Evolutionary conservation across 139 green algal species (phyloP).

Genomic region (Chlorella sp.): DNA sequence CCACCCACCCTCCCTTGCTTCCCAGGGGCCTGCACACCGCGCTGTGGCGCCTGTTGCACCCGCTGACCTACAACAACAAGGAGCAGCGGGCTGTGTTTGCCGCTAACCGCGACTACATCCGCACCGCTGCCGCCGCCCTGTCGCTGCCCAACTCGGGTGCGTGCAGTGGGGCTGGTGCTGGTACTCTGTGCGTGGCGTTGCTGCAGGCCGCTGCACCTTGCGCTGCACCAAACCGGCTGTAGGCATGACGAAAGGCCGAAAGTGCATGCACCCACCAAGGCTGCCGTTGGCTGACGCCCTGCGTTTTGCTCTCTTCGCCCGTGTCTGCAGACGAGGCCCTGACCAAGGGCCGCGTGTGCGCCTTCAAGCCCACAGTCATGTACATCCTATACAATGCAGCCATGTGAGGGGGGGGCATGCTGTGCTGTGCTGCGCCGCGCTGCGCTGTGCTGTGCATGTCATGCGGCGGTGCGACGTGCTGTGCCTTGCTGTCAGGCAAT

Average conservation of each 20-base stretch:
- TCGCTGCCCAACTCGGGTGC: conserved; percentile 30
- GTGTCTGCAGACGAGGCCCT: conserved; percentile 6
- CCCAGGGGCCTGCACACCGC: conserved; percentile 34
- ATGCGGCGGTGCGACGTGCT: too few relatives aligned
- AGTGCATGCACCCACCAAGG: too few relatives aligned
- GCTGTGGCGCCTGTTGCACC: conserved; percentile 33
- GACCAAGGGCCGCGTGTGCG: conserved; percentile 34
- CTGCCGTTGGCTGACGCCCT: too few relatives aligned
- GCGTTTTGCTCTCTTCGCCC: too few relatives aligned
- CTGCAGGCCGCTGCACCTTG: too few relatives aligned
- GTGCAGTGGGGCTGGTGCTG: not conserved
- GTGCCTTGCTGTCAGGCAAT: too few relatives aligned
- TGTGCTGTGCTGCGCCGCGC: too few relatives aligned
- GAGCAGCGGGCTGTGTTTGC: conserved; percentile 37
- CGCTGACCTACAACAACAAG: conserved; percentile 38
- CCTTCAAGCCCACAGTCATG: conserved; percentile 35
- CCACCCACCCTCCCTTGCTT: too few relatives aligned
- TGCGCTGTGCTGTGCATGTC: too few relatives aligned
- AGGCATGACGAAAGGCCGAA: too few relatives aligned
- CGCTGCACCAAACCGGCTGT: too few relatives aligned
- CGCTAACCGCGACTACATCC: not conserved
- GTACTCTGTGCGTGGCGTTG: too few relatives aligned
- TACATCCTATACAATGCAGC: conserved; percentile 34
- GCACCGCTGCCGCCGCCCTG: conserved; percentile 11
- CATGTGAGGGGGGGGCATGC: conserved; percentile 6